Base-by-base conservation (phyloP, 176 grass and related monocot genomes). In the Oryza rufipogon region DNA sequence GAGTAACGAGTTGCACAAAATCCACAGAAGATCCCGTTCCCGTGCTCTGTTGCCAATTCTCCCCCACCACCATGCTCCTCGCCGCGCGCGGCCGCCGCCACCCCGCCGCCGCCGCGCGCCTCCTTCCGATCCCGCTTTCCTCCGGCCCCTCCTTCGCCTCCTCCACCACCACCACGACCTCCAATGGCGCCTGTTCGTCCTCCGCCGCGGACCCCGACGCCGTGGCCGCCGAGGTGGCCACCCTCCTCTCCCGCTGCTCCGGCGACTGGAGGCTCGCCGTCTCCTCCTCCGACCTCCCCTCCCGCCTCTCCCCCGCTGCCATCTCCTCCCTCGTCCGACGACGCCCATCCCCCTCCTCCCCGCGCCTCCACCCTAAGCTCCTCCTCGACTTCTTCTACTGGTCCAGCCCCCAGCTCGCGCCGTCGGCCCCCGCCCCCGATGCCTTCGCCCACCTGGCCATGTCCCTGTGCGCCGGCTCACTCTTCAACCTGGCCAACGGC, bases 321-420 rank as follows among this genome's bases (percentile, higher is more conserved):
- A 33, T 96, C 16, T 84, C 87, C 69, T 75, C 83, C 32, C 80
- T 89, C 64, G 19, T 85, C 45, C 65, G 47, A 26, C 6, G 45
- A 10, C 17, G 36, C 20, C 22, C 56, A 30, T 36, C 42, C 47
- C 11, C 45, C 9, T 45, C 44, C 44, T 47, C 45, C 48, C 9
- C 38, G 4, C 14, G 36, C 39, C 61, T 89, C 74, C 71, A 91
- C 44, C 86, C 91, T 23, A 89, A 69, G 58, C 76, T 86, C 77
- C 88, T 96, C 15, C 70, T 92, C 4, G 88, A 96, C 51, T 96
- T 96, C 91, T 96, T 96, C 70, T 85, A 96, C 86, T 96, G 91
- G 86, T 89, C 88, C 20, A 63, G 79, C 34, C 44, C 64, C 2
- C 77, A 80, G 25, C 72, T 92, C 17, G 68, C 73, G 11, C 69